A percentile compares a stretch with the other conserved stretches of the same genome.
These are phyloP conservation scores for Annulohypoxylon bovei DNA, from an alignment of 495 filamentous ascomycete genomes.

Conservation along the genomic window DNA sequence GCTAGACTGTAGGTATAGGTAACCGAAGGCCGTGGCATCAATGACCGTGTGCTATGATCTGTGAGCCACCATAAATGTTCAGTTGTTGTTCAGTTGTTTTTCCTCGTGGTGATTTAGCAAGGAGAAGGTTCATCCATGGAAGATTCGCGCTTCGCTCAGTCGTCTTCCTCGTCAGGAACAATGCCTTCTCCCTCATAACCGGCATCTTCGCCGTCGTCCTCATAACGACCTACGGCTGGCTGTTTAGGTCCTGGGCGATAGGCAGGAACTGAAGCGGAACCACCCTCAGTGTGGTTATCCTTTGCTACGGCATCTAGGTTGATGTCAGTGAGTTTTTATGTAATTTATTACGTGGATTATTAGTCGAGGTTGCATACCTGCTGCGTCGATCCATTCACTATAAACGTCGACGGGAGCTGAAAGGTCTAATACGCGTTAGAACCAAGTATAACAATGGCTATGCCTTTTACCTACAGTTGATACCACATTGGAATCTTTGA, in stretches of 20 bases:
- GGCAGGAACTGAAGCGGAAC: conserved; percentile 44
- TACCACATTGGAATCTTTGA: conserved; percentile 88
- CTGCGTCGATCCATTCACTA: conserved; percentile 97
- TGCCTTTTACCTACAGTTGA: conserved; percentile 77
- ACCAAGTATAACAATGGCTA: background rate
- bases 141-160: conserved; percentile 30
- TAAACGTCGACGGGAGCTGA: conserved; percentile 94
- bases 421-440: conserved; percentile 67
- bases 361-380: conserved; percentile 66
- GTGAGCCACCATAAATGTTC: background rate
- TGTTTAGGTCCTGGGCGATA: conserved; percentile 42
- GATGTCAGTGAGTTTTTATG: conserved; percentile 27
- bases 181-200: conserved; percentile 56
- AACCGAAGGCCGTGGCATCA: background rate
- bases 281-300: conserved; percentile 42
- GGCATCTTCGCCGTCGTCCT: conserved; percentile 61
- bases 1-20: background rate
- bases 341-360: conserved; percentile 40
- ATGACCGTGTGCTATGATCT: background rate
- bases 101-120: background rate
- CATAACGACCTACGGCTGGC: conserved; percentile 55
- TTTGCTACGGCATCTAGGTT: conserved; percentile 55
- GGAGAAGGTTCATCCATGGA: background rate
- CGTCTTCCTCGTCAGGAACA: conserved; percentile 56
- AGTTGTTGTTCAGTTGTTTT: background rate